Conservation (phyloP, 345 rosid species). For the Turritis glabra region DNA sequence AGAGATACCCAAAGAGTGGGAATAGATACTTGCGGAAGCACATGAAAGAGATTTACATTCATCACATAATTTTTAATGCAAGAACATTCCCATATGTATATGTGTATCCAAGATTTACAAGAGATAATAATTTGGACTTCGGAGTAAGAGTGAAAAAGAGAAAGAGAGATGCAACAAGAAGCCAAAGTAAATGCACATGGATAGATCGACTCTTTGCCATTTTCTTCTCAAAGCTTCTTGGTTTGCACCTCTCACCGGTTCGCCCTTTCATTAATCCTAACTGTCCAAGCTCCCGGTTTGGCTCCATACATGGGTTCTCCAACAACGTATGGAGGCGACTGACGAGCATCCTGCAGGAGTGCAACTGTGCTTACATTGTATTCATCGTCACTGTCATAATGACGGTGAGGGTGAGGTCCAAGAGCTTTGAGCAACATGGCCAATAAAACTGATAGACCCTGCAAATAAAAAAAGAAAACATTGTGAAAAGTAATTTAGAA, state of each 20-base stretch:
- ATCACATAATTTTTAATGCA: neutral
- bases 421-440: conserved; percentile 74
- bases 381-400: conserved; percentile 80
- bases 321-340: conserved; percentile 60
- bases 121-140: neutral
- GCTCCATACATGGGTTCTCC: conserved; percentile 66
- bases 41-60: neutral
- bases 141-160: neutral
- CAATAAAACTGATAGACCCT: conserved; percentile 65
- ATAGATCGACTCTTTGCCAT: neutral
- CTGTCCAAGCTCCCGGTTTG: conserved; percentile 51
- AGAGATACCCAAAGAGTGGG: neutral
- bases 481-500: conserved; percentile 3
- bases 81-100: neutral
- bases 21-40: neutral
- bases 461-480: conserved; percentile 17
- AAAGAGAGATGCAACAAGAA: neutral
- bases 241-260: conserved; percentile 19
- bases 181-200: neutral
- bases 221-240: conserved; percentile 14
- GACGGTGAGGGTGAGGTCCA: conserved; percentile 73
- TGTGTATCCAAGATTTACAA: neutral
- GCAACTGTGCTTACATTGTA: conserved; percentile 56
- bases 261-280: conserved; percentile 60
- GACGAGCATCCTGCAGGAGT: conserved; percentile 58